Percentiles rank a stretch among this genome's conserved stretches.
Evolutionary conservation across 768 basidiomycete species (phyloP).

Genomic region (Kwoniella pini): DNA sequence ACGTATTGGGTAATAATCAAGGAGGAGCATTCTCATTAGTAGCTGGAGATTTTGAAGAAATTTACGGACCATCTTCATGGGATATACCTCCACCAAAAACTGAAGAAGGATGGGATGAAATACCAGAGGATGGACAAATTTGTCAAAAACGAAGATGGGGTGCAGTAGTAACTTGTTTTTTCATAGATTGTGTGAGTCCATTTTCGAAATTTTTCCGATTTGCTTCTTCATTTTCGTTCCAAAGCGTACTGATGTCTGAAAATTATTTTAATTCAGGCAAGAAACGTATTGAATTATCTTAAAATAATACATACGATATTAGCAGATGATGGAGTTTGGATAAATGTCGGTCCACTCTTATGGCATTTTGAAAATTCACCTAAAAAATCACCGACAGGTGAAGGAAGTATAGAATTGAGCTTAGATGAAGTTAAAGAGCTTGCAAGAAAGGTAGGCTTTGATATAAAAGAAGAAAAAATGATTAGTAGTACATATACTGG

Average conservation of each 20-base stretch:
- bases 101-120: constrained; percentile 52
- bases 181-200: constrained; percentile 85
- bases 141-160: constrained; percentile 76
- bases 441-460: constrained; percentile 74
- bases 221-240: too few species aligned
- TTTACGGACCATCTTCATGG: constrained; percentile 63
- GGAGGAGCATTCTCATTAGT: constrained; percentile 65
- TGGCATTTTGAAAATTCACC: constrained; percentile 95
- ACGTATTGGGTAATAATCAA: constrained; percentile 58
- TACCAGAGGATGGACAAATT: constrained; percentile 58
- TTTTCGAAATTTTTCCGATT: too few species aligned
- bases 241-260: too few species aligned
- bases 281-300: constrained; percentile 87
- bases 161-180: constrained; percentile 90
- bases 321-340: constrained; percentile 84
- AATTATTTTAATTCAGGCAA: constrained; percentile 61
- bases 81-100: constrained; percentile 15
- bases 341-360: constrained; percentile 88
- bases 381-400: constrained; percentile 59
- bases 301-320: constrained; percentile 81
- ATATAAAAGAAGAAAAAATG: constrained; percentile 72
- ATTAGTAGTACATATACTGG: constrained; percentile 85
- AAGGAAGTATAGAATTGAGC: constrained; percentile 81
- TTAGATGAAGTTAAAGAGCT: constrained; percentile 84
- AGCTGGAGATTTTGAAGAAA: constrained; percentile 93